Evolutionary conservation across 2,329 filamentous ascomycete species (phyloP).

Genomic region (Coniochaeta ligniaria): DNA sequence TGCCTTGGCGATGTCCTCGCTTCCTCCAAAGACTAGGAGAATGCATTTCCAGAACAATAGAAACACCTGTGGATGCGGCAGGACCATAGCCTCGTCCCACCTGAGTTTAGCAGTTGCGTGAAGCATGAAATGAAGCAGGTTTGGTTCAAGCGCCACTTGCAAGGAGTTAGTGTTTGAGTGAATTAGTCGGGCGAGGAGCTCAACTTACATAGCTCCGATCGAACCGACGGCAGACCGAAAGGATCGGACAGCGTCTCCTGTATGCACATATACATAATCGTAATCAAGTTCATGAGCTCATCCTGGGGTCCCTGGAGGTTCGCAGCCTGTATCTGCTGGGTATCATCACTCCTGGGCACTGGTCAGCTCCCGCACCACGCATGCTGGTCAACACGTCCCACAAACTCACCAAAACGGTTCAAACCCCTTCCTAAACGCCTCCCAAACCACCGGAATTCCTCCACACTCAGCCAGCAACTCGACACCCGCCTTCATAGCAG

Average conservation of each 20-base stretch:
- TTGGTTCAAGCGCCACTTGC: constrained; percentile 51
- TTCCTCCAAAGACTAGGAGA: constrained; percentile 77
- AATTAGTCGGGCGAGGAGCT: constrained; percentile 11
- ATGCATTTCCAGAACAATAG: constrained; percentile 89
- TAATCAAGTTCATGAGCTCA: constrained; percentile 56
- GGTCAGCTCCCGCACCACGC: constrained; percentile 19
- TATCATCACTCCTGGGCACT: constrained; percentile 36
- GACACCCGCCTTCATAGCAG: constrained; percentile 49
- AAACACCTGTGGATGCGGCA: constrained; percentile 64
- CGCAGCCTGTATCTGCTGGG: constrained; percentile 27
- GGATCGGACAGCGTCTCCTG: constrained; percentile 49
- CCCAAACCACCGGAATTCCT: constrained; percentile 44
- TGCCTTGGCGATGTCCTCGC: constrained; percentile 61
- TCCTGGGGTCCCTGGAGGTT: constrained; percentile 47
- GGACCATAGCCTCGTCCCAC: constrained; percentile 61
- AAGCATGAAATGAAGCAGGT: constrained; percentile 65
- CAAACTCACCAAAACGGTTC: constrained; percentile 43
- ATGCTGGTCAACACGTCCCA: not conserved
- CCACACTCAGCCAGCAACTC: constrained; percentile 42
- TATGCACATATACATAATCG: constrained; percentile 53
- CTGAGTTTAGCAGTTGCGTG: constrained; percentile 60
- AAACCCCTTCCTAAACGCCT: constrained; percentile 39
- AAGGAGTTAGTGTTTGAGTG: constrained; percentile 14
- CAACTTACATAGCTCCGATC: constrained; percentile 41
- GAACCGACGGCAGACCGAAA: constrained; percentile 37